Evolutionary conservation across 208 protist genomes (phyloP), one percentile per base, ranked within the genome.

Genomic region (Spironucleus salmonicida): DNA sequence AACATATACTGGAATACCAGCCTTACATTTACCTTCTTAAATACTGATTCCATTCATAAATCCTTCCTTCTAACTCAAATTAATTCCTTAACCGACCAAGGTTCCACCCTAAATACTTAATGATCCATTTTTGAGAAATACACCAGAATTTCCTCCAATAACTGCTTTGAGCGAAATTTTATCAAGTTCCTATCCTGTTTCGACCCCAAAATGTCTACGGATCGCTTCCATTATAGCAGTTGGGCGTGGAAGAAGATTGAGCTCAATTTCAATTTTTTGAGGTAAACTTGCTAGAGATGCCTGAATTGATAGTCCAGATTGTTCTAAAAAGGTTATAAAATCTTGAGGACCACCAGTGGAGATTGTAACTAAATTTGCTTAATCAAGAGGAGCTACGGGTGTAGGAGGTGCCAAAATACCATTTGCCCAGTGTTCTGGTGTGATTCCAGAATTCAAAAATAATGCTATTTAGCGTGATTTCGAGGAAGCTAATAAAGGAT

Each of bases 1-100:
- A 35, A 71, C 64, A 42, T 71, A 71, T 11, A 71, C 13, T 15
- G 64, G 64, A n/a, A 71, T 35, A 49, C 7, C 64, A 30, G 11
- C 27, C 26, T 29, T 13, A 15, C n/a, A n/a, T n/a, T 49, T n/a
- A n/a, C 9, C 30, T 35, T 9, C 32, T n/a, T 32, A 9, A 4
- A 71, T 19, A 71, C n/a, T 23, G 4, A 71, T n/a, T 15, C 45
- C 38, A 35, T 71, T 38, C 15, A 71, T 11, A 42, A 23, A 4
- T 4, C 38, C 34, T n/a, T 45, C 9, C n/a, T 71, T 4, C n/a
- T n/a, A 23, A 42, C 45, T 71, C 11, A 71, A 71, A 71, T 71
- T n/a, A 4, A 71, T 49, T 11, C 15, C 9, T n/a, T 9, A 45
- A 23, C 7, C 11, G 27, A 45, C 11, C 32, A n/a, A 26, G 9